Conservation (phyloP, 805 yeast species). For the Tetrapisispora nanseiensis region DNA sequence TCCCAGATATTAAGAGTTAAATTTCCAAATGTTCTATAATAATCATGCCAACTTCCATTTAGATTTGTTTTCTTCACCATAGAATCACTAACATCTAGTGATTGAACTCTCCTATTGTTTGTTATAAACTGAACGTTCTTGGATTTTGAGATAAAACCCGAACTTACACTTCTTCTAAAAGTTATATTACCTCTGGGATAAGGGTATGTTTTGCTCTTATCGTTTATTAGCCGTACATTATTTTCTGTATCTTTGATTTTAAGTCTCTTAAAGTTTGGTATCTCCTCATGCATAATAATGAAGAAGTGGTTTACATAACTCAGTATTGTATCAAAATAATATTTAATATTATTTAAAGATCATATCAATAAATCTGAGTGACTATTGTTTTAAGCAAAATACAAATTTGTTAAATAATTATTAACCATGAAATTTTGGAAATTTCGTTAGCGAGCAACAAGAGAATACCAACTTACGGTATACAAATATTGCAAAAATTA, state of each 20-base stretch:
- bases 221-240: neutral
- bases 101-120: slow-evolving; percentile 2
- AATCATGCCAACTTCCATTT: neutral
- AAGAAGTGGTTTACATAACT: no score
- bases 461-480: no score
- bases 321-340: no score
- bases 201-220: neutral
- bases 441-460: no score
- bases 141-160: neutral
- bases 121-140: no score
- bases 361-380: no score
- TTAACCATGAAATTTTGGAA: no score
- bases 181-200: neutral
- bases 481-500: no score
- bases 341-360: no score
- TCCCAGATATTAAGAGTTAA: neutral
- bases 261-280: neutral
- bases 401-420: no score
- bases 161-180: neutral
- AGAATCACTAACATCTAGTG: neutral
- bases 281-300: neutral
- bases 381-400: no score
- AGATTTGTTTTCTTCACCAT: neutral
- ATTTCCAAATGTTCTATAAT: neutral
- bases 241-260: neutral